Evolutionary conservation across 768 basidiomycete genomes (phyloP).

Genomic region (Leccinum variicolor): DNA sequence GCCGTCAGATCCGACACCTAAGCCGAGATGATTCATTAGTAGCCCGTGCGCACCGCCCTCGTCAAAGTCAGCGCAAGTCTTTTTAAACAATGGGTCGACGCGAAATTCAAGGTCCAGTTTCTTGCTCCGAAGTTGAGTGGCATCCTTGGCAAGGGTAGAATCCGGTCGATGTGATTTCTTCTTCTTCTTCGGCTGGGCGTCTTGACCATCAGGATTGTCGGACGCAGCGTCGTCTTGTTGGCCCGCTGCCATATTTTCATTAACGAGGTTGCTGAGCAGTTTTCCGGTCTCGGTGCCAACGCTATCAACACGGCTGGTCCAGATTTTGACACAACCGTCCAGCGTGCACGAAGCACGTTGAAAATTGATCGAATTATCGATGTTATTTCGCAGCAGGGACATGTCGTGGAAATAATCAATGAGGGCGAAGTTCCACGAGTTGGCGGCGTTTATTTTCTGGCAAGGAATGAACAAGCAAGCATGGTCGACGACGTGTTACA

Average conservation of each 20-base stretch:
- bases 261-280: slow-evolving; percentile 82
- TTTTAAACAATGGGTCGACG: slow-evolving; percentile 95
- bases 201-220: slow-evolving; percentile 62
- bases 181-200: slow-evolving; percentile 54
- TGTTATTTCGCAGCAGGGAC: slow-evolving; percentile 88
- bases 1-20: slow-evolving; percentile 76
- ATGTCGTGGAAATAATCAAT: slow-evolving; percentile 99
- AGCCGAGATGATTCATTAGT: slow-evolving; percentile 90
- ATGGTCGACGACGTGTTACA: not conserved
- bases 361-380: slow-evolving; percentile 97
- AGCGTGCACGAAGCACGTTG: slow-evolving; percentile 97
- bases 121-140: slow-evolving; percentile 78
- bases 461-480: slow-evolving; percentile 9
- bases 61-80: slow-evolving; percentile 97
- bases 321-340: slow-evolving; percentile 99
- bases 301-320: slow-evolving; percentile 96
- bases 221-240: slow-evolving; percentile 60
- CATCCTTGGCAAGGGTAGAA: slow-evolving; percentile 87
- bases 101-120: slow-evolving; percentile 94
- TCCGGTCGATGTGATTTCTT: slow-evolving; percentile 68
- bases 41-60: slow-evolving; percentile 96
- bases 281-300: slow-evolving; percentile 97
- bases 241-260: slow-evolving; percentile 55
- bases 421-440: slow-evolving; percentile 96
- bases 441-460: slow-evolving; percentile 97